Evolutionary conservation across 2,329 filamentous ascomycete species (phyloP).

Genomic region (Xylariales sp.): DNA sequence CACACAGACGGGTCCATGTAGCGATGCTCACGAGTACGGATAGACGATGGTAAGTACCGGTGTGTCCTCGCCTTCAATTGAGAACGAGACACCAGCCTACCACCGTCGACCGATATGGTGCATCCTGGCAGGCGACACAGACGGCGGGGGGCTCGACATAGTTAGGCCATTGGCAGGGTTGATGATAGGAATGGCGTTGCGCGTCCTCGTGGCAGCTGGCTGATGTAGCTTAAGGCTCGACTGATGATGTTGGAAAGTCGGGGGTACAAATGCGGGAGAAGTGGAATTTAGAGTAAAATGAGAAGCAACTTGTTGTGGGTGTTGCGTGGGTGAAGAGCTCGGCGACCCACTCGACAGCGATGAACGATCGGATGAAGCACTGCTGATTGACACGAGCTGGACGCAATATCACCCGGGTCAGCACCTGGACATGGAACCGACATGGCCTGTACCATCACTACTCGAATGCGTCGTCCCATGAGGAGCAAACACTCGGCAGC

Average conservation of each 20-base stretch:
- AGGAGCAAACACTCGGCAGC: constrained; percentile 18
- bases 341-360: constrained; percentile 95
- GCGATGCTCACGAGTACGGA: constrained; percentile 40
- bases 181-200: constrained; percentile 97
- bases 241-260: constrained; percentile 73
- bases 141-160: constrained; percentile 87
- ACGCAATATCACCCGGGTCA: constrained; percentile 48
- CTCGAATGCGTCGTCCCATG: background rate
- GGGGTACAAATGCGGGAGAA: constrained; percentile 74
- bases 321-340: constrained; percentile 89
- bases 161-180: constrained; percentile 91
- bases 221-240: constrained; percentile 85
- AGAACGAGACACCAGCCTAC: constrained; percentile 58
- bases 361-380: constrained; percentile 88
- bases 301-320: constrained; percentile 81
- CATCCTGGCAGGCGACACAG: constrained; percentile 72
- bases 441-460: constrained; percentile 12
- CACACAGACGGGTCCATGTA: constrained; percentile 41
- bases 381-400: constrained; percentile 91
- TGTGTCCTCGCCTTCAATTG: constrained; percentile 50
- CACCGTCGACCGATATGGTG: constrained; percentile 67
- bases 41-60: constrained; percentile 52
- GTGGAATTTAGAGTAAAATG: constrained; percentile 78
- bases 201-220: constrained; percentile 85
- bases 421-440: constrained; percentile 13